These are phyloP conservation scores for Euphorbia lathyris DNA, from an alignment of 345 rosid species.

Conservation along the genomic window DNA sequence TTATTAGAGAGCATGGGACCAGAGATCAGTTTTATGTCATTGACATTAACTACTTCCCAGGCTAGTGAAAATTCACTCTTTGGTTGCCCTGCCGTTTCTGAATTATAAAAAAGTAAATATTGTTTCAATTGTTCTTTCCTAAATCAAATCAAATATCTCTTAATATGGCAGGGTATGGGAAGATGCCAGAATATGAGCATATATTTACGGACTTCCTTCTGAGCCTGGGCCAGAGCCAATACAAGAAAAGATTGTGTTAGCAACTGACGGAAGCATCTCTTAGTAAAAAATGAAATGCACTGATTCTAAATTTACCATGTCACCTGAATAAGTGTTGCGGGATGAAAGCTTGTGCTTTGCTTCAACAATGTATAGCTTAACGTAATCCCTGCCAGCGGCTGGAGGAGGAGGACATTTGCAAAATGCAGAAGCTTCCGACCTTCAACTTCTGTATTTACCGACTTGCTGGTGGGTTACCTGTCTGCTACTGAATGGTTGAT, in stretches of 20 bases:
- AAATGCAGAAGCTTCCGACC: conserved; percentile 16
- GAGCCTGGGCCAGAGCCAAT: conserved; percentile 54
- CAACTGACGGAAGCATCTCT: neutral
- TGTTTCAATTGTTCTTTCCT: neutral
- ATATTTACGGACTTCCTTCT: conserved; percentile 71
- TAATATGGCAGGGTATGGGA: conserved; percentile 61
- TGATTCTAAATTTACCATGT: neutral
- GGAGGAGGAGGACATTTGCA: conserved; percentile 10
- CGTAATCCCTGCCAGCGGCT: conserved; percentile 19
- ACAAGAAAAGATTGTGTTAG: conserved; percentile 36
- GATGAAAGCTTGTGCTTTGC: conserved; percentile 10
- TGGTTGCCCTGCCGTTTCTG: neutral
- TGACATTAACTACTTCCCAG: conserved; percentile 85
- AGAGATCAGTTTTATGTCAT: conserved; percentile 68
- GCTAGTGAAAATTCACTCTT: conserved; percentile 28
- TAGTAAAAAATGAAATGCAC: neutral
- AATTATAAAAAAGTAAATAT: neutral
- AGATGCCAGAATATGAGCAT: conserved; percentile 81
- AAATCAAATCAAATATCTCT: neutral
- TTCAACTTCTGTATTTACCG: conserved; percentile 22
- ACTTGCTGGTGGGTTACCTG: conserved; percentile 4
- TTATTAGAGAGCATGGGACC: conserved; percentile 70
- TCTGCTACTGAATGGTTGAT: conserved; percentile 6
- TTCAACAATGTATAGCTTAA: conserved; percentile 17
- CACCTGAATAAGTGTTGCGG: conserved; percentile 14